Evolutionary conservation across 140 eudicot genomes (phyloP).

Genomic region (Cichorium intybus): DNA sequence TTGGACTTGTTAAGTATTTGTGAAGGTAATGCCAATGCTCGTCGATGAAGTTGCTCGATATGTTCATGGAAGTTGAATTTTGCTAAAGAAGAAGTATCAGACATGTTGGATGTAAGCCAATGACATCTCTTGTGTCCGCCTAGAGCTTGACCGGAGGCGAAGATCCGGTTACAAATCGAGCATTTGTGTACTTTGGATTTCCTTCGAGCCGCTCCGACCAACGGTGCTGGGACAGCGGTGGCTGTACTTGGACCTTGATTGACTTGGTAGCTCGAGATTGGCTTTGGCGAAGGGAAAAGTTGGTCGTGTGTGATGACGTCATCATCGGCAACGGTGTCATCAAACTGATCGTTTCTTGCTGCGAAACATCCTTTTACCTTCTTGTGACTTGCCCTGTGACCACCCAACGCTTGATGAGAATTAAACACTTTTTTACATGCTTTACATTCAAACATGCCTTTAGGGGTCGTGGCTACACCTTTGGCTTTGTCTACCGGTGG

Average conservation of each 20-base stretch:
- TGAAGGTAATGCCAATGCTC: constrained; percentile 32
- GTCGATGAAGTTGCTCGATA: constrained; percentile 40
- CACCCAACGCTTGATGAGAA: constrained; percentile 97
- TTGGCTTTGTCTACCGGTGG: constrained; percentile 45
- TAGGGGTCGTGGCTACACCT: constrained; percentile 43
- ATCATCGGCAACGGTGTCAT: constrained; percentile 39
- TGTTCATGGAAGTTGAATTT: constrained; percentile 56
- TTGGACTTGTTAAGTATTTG: constrained; percentile 29
- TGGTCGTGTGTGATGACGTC: constrained; percentile 51
- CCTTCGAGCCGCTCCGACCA: constrained; percentile 43
- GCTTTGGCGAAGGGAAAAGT: constrained; percentile 41
- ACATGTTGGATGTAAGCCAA: constrained; percentile 77
- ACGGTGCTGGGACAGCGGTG: constrained; percentile 23
- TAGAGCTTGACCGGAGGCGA: constrained; percentile 82
- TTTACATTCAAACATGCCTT: constrained; percentile 84
- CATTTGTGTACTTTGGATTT: constrained; percentile 82
- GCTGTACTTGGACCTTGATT: constrained; percentile 41
- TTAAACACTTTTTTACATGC: constrained; percentile 88
- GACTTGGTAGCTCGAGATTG: constrained; percentile 43
- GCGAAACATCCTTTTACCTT: constrained; percentile 98
- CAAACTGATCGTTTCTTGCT: constrained; percentile 51
- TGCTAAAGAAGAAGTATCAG: constrained; percentile 36
- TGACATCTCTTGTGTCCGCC: constrained; percentile 97
- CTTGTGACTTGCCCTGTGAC: constrained; percentile 96
- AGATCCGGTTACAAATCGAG: constrained; percentile 70